Percentiles rank a stretch among this genome's conserved stretches.
These are phyloP conservation scores for Zymoseptoria ardabiliae DNA, from an alignment of 2,329 filamentous ascomycete species.

Conservation along the genomic window DNA sequence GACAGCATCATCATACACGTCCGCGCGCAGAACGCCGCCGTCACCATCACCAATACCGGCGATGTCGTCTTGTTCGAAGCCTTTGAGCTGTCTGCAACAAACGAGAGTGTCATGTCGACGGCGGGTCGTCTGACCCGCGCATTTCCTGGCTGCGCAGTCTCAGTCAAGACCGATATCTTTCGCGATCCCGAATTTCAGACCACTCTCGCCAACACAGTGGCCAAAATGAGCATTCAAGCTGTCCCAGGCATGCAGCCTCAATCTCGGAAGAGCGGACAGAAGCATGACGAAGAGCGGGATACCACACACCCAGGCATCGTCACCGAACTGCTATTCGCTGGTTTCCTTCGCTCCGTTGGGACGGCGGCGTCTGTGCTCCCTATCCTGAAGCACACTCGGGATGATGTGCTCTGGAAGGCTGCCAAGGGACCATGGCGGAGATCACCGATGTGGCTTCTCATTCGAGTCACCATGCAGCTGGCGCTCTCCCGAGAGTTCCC, in stretches of 20 bases:
- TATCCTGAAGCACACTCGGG: slow-evolving; percentile 53
- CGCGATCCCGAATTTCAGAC: slow-evolving; percentile 26
- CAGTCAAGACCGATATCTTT: slow-evolving; percentile 9
- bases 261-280: slow-evolving; percentile 43
- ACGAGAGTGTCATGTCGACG: slow-evolving; percentile 46
- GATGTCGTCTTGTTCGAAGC: slow-evolving; percentile 46
- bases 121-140: slow-evolving; percentile 50
- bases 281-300: slow-evolving; percentile 51
- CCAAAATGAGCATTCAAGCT: slow-evolving; percentile 12
- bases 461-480: slow-evolving; percentile 53
- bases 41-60: slow-evolving; percentile 12
- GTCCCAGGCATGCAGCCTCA: slow-evolving; percentile 14
- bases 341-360: slow-evolving; percentile 8
- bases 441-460: slow-evolving; percentile 53
- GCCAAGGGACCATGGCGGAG: slow-evolving; percentile 53
- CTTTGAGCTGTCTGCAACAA: slow-evolving; percentile 52
- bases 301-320: slow-evolving; percentile 52
- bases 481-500: slow-evolving; percentile 32
- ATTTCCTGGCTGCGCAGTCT: slow-evolving; percentile 52
- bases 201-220: slow-evolving; percentile 13
- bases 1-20: slow-evolving; percentile 1
- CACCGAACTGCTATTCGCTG: slow-evolving; percentile 45
- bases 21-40: slow-evolving; percentile 19
- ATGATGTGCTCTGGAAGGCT: slow-evolving; percentile 48
- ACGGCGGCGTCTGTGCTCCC: not conserved